Evolutionary conservation across 2,329 filamentous ascomycete genomes (phyloP).

Genomic region (Xylariaceae sp.): DNA sequence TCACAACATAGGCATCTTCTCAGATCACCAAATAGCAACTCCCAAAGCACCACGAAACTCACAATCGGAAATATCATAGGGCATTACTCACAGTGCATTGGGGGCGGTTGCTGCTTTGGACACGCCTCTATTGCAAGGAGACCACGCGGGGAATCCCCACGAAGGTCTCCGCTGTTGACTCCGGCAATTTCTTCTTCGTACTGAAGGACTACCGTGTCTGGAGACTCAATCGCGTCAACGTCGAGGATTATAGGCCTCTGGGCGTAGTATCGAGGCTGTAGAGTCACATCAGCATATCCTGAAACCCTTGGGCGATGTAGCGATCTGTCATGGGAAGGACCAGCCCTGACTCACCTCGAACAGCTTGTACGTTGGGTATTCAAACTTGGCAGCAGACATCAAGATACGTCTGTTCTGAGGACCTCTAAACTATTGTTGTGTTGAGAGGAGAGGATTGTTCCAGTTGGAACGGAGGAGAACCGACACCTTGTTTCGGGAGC

Average conservation of each 20-base stretch:
- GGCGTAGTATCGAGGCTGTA: constrained; percentile 50
- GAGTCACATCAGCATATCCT: constrained; percentile 17
- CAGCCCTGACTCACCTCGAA: constrained; percentile 52
- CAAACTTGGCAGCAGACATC: constrained; percentile 57
- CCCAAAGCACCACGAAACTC: too few species aligned
- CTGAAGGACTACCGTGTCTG: constrained; percentile 52
- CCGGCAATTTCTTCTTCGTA: constrained; percentile 53
- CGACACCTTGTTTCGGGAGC: constrained; percentile 36
- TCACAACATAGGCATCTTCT: background rate
- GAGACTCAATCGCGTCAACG: constrained; percentile 51
- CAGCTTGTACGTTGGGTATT: constrained; percentile 53
- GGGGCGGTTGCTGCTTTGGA: constrained; percentile 69
- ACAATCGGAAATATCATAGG: too few species aligned
- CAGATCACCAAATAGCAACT: too few species aligned
- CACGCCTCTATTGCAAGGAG: constrained; percentile 78
- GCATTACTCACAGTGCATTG: constrained; percentile 71
- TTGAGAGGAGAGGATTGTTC: constrained; percentile 31
- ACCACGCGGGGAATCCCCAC: constrained; percentile 54
- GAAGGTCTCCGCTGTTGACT: constrained; percentile 50
- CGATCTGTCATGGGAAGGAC: background rate
- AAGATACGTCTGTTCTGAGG: constrained; percentile 38
- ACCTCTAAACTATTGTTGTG: constrained; percentile 21
- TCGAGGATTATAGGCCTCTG: constrained; percentile 56
- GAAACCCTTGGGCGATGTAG: constrained; percentile 3
- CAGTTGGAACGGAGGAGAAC: constrained; percentile 27